Conservation (phyloP, 1,139 yeast genomes). For the Yamadazyma spencermartinsiae region DNA sequence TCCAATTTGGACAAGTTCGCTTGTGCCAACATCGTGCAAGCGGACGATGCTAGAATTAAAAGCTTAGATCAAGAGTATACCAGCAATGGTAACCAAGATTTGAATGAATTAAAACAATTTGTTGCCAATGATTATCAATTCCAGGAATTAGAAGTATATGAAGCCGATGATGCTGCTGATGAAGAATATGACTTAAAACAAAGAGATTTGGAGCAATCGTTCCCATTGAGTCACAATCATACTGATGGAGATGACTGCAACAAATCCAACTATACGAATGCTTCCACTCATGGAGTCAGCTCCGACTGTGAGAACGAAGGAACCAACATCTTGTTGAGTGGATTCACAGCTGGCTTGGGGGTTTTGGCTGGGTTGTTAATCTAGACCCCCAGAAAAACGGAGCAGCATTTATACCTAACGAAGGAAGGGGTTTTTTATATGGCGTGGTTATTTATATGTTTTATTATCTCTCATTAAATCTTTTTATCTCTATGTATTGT, state of each 20-base stretch:
- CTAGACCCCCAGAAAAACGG: constrained; percentile 11
- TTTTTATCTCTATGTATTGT: constrained; percentile 2
- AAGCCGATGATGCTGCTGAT: constrained; percentile 14
- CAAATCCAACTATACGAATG: constrained; percentile 14
- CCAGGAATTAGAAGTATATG: constrained; percentile 18
- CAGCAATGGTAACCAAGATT: constrained; percentile 20
- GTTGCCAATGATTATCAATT: constrained; percentile 19
- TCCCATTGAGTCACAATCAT: constrained; percentile 10
- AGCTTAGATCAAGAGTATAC: constrained; percentile 27
- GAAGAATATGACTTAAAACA: constrained; percentile 14
- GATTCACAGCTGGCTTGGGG: constrained; percentile 22
- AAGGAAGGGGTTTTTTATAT: too few relatives aligned
- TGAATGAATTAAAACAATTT: constrained; percentile 21
- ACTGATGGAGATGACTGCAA: constrained; percentile 10
- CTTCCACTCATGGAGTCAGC: constrained; percentile 11
- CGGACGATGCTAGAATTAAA: constrained; percentile 25
- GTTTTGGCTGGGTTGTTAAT: constrained; percentile 23
- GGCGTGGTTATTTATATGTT: constrained; percentile 9
- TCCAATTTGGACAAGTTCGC: constrained; percentile 53
- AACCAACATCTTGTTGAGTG: constrained; percentile 4
- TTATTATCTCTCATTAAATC: constrained; percentile 16
- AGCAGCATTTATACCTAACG: not conserved
- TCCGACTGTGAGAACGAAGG: constrained; percentile 20
- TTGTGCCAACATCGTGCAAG: constrained; percentile 54
- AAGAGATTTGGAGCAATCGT: constrained; percentile 9